Conservation (phyloP, 805 yeast species). For the Monosporozyma yasuniensis region DNA sequence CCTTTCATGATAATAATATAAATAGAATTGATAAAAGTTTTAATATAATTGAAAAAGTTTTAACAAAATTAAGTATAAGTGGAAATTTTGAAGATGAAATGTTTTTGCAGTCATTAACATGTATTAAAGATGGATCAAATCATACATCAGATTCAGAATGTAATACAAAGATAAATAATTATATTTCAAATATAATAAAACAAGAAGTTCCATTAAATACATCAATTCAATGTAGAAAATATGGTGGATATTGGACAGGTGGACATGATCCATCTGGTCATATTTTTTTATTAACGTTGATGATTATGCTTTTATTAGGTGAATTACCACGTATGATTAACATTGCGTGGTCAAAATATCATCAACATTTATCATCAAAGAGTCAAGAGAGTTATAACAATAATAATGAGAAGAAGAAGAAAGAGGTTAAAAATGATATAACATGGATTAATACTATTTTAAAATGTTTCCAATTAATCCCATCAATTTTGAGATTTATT, state of each 20-base stretch:
- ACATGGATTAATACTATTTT: background rate
- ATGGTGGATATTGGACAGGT: conserved; percentile 65
- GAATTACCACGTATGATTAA: conserved; percentile 33
- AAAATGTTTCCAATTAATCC: too few relatives aligned
- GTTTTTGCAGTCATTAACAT: background rate
- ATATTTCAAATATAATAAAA: background rate
- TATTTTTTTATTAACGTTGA: conserved; percentile 52
- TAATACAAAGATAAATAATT: background rate
- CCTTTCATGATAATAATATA: conserved; percentile 10
- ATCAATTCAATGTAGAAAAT: conserved; percentile 38
- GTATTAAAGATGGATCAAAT: background rate
- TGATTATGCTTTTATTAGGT: conserved; percentile 45
- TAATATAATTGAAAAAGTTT: conserved; percentile 10
- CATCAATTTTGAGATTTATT: conserved; percentile 1
- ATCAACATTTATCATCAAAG: too few relatives aligned
- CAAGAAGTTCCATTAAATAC: background rate
- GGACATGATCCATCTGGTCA: conserved; percentile 98
- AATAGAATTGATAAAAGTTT: conserved; percentile 8
- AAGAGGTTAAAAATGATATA: background rate
- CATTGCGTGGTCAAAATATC: background rate
- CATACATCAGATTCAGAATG: background rate
- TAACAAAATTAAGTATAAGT: conserved; percentile 1
- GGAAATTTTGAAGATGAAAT: background rate
- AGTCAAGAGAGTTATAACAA: too few relatives aligned
- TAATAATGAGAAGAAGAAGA: background rate